Percentiles rank a stretch among this genome's conserved stretches.
Conservation (phyloP, 176 grass and related monocot species). For the Bromus sterilis region DNA sequence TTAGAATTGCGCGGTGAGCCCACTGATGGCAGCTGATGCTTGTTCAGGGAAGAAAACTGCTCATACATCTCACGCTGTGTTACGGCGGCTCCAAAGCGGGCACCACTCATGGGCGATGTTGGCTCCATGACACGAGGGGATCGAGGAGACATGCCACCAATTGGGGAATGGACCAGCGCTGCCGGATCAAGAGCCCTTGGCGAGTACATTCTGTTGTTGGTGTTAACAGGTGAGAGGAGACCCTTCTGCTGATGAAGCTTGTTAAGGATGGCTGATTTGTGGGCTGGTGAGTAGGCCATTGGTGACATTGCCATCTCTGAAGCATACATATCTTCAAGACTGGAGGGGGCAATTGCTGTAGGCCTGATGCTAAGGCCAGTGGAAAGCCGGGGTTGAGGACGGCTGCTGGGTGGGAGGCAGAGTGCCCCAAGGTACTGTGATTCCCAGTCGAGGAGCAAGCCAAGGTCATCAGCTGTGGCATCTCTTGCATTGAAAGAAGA, state of each 20-base stretch:
- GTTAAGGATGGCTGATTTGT: constrained; percentile 74
- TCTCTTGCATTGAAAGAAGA: constrained; percentile 86
- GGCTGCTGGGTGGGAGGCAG: constrained; percentile 27
- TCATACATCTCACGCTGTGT: constrained; percentile 52
- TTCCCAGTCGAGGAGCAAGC: constrained; percentile 46
- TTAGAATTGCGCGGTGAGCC: constrained; percentile 33
- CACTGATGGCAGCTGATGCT: constrained; percentile 27
- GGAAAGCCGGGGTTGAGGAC: constrained; percentile 19
- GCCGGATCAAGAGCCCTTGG: constrained; percentile 50
- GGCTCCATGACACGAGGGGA: constrained; percentile 69
- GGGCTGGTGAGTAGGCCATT: constrained; percentile 61
- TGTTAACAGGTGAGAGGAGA: constrained; percentile 69
- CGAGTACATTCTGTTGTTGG: constrained; percentile 57
- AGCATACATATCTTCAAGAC: constrained; percentile 68
- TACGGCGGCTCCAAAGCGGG: constrained; percentile 27
- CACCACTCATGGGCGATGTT: constrained; percentile 46
- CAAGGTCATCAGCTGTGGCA: constrained; percentile 55
- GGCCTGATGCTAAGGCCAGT: constrained; percentile 34
- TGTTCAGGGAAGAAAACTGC: constrained; percentile 32
- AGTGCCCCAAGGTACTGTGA: constrained; percentile 64
- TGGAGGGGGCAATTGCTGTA: constrained; percentile 41
- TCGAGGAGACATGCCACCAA: constrained; percentile 50
- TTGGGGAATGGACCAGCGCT: constrained; percentile 32
- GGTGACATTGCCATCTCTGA: constrained; percentile 58
- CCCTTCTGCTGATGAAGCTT: constrained; percentile 53